phyloP scores from a whole-genome alignment of 345 rosid genomes.

The Citrus sp. region DNA sequence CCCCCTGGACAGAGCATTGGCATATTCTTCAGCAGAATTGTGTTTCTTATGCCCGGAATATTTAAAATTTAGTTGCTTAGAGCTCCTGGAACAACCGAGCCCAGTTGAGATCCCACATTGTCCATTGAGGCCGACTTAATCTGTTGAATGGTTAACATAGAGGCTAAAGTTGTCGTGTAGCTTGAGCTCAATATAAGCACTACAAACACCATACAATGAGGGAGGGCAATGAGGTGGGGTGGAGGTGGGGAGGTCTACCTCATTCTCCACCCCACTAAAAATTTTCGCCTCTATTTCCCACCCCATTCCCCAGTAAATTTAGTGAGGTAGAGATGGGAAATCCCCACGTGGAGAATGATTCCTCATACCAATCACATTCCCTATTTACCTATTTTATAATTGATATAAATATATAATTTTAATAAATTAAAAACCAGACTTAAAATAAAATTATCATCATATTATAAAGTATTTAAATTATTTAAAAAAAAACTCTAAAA shows the following conservation, averaged over 20 bases:
- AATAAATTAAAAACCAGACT: no score
- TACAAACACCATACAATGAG: constrained; percentile 27
- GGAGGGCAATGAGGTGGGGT: no score
- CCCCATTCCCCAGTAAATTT: no score
- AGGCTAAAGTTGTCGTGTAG: constrained; percentile 17
- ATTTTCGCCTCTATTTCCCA: accelerated
- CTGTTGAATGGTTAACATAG: neutral
- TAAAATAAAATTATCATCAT: no score
- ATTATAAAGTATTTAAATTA: no score
- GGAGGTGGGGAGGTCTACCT: no score
- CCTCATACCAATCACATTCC: accelerated
- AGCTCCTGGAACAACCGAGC: neutral
- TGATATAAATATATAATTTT: no score
- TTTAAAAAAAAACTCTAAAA: no score
- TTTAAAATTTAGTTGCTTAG: neutral
- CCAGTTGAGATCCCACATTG: neutral
- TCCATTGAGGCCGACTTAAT: neutral
- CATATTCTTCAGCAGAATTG: neutral
- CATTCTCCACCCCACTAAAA: no score
- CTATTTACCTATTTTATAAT: no score
- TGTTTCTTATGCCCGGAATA: neutral
- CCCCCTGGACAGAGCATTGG: neutral
- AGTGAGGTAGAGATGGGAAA: no score
- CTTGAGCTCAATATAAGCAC: constrained; percentile 35
- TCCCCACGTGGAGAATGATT: no score